These are phyloP conservation scores for Alternaria solani DNA, from an alignment of 2,329 filamentous ascomycete genomes.

Conservation along the genomic window DNA sequence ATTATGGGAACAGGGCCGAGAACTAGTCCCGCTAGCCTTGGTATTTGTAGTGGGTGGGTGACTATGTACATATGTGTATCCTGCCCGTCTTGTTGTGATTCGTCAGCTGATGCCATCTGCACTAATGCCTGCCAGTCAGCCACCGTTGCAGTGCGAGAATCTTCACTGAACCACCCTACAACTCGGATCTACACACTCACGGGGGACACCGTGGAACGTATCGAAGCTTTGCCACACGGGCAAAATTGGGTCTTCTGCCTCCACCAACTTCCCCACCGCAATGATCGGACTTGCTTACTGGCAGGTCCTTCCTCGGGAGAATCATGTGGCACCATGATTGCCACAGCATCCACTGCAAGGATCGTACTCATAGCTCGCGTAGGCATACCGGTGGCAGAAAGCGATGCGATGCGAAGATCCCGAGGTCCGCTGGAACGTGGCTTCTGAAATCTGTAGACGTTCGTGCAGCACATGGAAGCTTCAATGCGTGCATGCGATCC, in stretches of 20 bases:
- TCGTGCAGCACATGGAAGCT: conserved; percentile 8
- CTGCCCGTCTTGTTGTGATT: conserved; percentile 22
- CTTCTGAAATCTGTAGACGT: background rate
- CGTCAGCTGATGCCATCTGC: conserved; percentile 34
- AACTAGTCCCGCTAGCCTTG: conserved; percentile 23
- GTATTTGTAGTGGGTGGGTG: conserved; percentile 24
- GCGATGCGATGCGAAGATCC: background rate
- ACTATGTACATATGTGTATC: conserved; percentile 27
- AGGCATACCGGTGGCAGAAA: background rate
- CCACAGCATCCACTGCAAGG: conserved; percentile 7
- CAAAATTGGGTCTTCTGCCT: conserved; percentile 21
- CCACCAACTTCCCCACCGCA: conserved; percentile 11
- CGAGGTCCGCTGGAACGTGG: background rate
- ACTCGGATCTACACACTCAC: conserved; percentile 29
- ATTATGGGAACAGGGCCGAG: conserved; percentile 16
- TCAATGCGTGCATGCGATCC: conserved; percentile 16
- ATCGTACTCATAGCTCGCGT: background rate
- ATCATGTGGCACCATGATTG: conserved; percentile 9
- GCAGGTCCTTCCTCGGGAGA: conserved; percentile 3
- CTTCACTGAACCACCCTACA: conserved; percentile 26
- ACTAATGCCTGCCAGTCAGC: conserved; percentile 36
- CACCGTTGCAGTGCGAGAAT: conserved; percentile 23
- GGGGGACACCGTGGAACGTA: conserved; percentile 29
- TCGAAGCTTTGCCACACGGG: conserved; percentile 39
- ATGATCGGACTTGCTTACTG: conserved; percentile 15